Evolutionary conservation across 1,284 basidiomycete genomes (phyloP).

Genomic region (Puccinia novopanici): DNA sequence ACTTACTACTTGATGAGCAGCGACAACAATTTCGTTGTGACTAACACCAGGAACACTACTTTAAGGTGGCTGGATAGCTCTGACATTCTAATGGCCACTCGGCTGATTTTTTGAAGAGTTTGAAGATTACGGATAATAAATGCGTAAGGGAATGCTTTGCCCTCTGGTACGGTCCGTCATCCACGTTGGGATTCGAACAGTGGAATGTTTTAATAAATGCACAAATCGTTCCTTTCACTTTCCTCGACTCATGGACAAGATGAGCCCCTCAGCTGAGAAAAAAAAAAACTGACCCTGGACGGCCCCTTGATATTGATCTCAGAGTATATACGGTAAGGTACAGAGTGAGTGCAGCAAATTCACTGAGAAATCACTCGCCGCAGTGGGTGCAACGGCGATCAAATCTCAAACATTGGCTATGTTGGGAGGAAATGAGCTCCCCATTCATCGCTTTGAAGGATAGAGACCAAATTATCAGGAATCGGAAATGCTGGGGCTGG

Average conservation of each 20-base stretch:
- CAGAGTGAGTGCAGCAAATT: neutral
- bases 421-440: conserved; percentile 1
- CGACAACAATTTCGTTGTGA: conserved; percentile 3
- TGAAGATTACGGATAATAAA: neutral
- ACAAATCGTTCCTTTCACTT: neutral
- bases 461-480: too few species aligned
- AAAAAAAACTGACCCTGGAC: neutral
- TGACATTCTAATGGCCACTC: conserved; percentile 25
- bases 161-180: neutral
- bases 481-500: too few species aligned
- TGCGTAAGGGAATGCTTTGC: neutral
- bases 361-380: neutral
- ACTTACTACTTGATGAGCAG: conserved; percentile 40
- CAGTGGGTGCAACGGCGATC: neutral
- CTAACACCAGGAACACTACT: conserved; percentile 13
- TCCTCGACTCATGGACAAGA: neutral
- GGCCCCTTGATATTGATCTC: conserved; percentile 9
- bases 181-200: neutral
- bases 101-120: neutral
- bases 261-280: neutral
- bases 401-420: conserved; percentile 22
- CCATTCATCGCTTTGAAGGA: neutral
- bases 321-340: conserved; percentile 12
- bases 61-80: conserved; percentile 30
- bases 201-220: neutral